These are phyloP conservation scores for Monosporascus sp. DNA, from an alignment of 2,329 filamentous ascomycete genomes.

Conservation along the genomic window DNA sequence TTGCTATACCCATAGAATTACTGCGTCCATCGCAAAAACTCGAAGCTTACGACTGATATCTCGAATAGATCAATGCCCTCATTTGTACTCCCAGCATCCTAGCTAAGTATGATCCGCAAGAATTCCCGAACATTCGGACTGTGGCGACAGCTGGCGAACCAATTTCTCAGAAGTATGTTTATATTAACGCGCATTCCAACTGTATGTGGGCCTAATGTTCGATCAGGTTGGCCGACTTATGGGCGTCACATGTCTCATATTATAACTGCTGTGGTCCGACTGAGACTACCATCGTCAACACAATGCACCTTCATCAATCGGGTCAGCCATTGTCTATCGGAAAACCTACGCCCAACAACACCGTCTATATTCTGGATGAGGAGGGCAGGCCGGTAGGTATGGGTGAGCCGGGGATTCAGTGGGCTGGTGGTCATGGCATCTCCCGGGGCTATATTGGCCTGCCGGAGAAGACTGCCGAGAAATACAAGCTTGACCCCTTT, in stretches of 20 bases:
- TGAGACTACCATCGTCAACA: conserved; percentile 56
- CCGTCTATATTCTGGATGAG: conserved; percentile 48
- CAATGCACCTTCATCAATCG: conserved; percentile 43
- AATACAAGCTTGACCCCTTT: conserved; percentile 47
- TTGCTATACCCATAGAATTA: not conserved
- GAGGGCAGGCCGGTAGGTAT: conserved; percentile 36
- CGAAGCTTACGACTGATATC: not conserved
- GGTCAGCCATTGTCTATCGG: conserved; percentile 48
- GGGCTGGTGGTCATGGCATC: conserved; percentile 51
- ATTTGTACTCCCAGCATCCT: conserved; percentile 52
- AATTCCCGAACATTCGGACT: conserved; percentile 46
- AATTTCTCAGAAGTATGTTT: conserved; percentile 33
- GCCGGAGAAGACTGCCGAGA: conserved; percentile 41
- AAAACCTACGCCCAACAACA: conserved; percentile 50
- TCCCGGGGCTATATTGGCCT: conserved; percentile 51
- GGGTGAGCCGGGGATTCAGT: conserved; percentile 47
- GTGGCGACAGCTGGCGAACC: conserved; percentile 53
- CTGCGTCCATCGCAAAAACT: not conserved
- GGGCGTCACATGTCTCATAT: conserved; percentile 43
- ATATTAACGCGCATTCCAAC: not conserved
- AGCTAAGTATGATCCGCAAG: conserved; percentile 39
- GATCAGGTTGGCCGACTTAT: conserved; percentile 46
- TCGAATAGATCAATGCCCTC: conserved; percentile 40
- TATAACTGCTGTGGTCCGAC: conserved; percentile 57
- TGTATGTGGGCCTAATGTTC: conserved; percentile 2